Evolutionary conservation across 352 stramenopile species (phyloP).

Genomic region (Pythium monospermum): DNA sequence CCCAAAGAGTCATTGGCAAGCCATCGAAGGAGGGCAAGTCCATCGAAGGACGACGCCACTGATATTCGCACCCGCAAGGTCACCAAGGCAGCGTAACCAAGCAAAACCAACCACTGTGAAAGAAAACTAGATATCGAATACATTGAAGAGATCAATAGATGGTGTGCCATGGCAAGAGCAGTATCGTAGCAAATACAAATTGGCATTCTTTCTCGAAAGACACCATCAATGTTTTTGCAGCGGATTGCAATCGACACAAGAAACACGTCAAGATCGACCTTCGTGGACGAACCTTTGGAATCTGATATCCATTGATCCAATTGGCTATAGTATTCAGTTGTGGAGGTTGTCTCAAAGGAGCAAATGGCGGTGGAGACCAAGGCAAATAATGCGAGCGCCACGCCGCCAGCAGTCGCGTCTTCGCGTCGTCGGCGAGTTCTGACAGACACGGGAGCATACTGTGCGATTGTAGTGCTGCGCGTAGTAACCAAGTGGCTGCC

Average conservation of each 20-base stretch:
- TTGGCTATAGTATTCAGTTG: not conserved
- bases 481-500: slow-evolving; percentile 32
- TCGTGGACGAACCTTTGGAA: not conserved
- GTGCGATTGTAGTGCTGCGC: slow-evolving; percentile 18
- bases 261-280: slow-evolving; percentile 18
- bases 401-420: slow-evolving; percentile 4
- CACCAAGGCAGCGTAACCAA: no score
- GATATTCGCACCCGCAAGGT: no score
- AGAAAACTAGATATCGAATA: no score
- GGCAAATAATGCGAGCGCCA: not conserved
- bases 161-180: no score
- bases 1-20: no score
- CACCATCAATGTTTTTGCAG: no score
- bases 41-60: no score
- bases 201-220: no score
- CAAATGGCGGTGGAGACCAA: not conserved
- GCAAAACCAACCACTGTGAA: no score
- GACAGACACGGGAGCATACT: slow-evolving; percentile 43
- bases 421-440: slow-evolving; percentile 34
- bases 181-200: no score
- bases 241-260: slow-evolving; percentile 21
- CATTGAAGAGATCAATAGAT: no score
- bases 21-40: no score
- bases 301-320: not conserved
- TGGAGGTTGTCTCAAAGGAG: not conserved